Evolutionary conservation across 208 protist genomes (phyloP).

Genomic region (Trypanosoma lewisi): DNA sequence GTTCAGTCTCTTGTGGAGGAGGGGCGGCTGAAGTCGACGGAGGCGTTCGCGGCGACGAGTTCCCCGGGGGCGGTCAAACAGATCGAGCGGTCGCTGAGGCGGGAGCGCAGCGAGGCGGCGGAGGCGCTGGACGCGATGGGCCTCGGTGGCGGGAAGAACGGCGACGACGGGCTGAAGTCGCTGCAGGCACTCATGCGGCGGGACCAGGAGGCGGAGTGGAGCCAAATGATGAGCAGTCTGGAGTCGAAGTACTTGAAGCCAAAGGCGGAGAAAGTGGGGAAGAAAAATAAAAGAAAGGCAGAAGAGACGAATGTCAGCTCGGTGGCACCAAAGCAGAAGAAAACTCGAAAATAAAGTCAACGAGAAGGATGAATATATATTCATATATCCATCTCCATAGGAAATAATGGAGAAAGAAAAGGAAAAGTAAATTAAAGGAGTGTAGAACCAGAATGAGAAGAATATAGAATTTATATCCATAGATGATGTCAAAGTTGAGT

Average conservation of each 20-base stretch:
- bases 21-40: constrained; percentile 31
- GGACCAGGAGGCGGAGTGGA: constrained; percentile 52
- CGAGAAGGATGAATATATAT: neutral
- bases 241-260: constrained; percentile 61
- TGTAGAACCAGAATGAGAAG: too few relatives aligned
- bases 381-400: neutral
- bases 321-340: constrained; percentile 13
- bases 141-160: constrained; percentile 2
- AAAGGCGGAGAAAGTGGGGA: constrained; percentile 8
- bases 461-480: too few relatives aligned
- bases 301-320: neutral
- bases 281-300: constrained; percentile 20
- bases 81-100: constrained; percentile 41
- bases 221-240: constrained; percentile 59
- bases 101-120: constrained; percentile 66
- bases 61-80: constrained; percentile 31
- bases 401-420: neutral
- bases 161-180: constrained; percentile 27
- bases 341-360: constrained; percentile 6
- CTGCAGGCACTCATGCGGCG: constrained; percentile 70
- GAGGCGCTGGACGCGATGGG: constrained; percentile 58
- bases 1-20: constrained; percentile 32
- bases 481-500: too few relatives aligned
- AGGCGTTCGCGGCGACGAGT: constrained; percentile 41
- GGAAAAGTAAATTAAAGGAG: neutral